Conservation (phyloP, 768 basidiomycete species). For the Suillus lakei region DNA sequence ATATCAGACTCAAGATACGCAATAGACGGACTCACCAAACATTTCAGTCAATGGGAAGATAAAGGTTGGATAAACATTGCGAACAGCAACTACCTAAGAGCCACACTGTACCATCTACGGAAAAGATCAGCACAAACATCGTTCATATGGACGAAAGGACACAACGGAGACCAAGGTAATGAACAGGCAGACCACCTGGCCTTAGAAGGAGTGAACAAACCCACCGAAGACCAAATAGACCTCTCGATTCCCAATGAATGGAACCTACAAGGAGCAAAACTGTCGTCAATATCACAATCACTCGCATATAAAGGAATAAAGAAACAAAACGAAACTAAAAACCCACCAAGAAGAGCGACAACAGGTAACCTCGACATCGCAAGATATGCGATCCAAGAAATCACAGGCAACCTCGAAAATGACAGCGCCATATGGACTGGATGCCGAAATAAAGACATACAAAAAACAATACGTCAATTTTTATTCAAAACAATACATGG, state of each 20-base stretch:
- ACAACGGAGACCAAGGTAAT: constrained; percentile 21
- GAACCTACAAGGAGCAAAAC: neutral
- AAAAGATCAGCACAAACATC: constrained; percentile 15
- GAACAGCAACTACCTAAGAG: constrained; percentile 21
- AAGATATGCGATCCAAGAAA: neutral
- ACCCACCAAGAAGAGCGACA: neutral
- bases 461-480: neutral
- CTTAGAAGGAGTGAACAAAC: constrained; percentile 16
- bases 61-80: constrained; percentile 24
- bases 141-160: constrained; percentile 34
- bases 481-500: neutral
- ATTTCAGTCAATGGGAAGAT: constrained; percentile 24
- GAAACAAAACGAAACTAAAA: neutral
- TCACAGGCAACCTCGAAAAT: neutral
- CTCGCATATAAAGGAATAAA: neutral
- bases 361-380: neutral
- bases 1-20: constrained; percentile 22
- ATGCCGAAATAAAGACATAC: neutral
- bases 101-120: constrained; percentile 20
- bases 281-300: neutral
- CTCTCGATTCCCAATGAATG: neutral
- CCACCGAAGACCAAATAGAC: neutral
- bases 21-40: constrained; percentile 13
- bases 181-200: constrained; percentile 29
- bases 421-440: neutral